These are phyloP conservation scores for Xylogone sp. DNA, from an alignment of 2,329 filamentous ascomycete species.

Conservation along the genomic window DNA sequence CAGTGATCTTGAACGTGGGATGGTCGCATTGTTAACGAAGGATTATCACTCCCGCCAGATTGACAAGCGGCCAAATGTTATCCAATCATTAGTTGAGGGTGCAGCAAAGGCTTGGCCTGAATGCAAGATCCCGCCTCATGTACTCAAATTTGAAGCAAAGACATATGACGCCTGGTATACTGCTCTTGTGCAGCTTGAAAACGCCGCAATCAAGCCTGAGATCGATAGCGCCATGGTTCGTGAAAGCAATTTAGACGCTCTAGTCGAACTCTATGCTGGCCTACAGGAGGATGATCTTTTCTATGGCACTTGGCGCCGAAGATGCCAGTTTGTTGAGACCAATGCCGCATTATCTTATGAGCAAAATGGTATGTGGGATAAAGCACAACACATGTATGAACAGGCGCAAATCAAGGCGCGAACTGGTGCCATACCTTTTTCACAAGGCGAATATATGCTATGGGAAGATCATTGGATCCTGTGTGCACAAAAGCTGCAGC, in stretches of 20 bases:
- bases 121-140: conserved; percentile 91
- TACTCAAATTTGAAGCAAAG: conserved; percentile 90
- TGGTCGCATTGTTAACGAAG: conserved; percentile 87
- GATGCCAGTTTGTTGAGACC: conserved; percentile 95
- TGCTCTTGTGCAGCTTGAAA: conserved; percentile 85
- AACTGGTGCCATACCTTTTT: conserved; percentile 93
- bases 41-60: conserved; percentile 94
- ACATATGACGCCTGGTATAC: conserved; percentile 98
- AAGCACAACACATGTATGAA: conserved; percentile 95
- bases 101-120: conserved; percentile 79
- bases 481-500: conserved; percentile 95
- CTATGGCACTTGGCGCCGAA: conserved; percentile 92
- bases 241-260: conserved; percentile 91
- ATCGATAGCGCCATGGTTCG: conserved; percentile 79
- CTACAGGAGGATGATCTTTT: conserved; percentile 96
- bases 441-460: conserved; percentile 94
- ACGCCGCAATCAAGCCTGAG: conserved; percentile 72
- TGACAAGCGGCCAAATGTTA: conserved; percentile 91
- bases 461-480: conserved; percentile 99
- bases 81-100: conserved; percentile 87
- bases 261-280: conserved; percentile 88
- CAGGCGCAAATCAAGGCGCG: conserved; percentile 94
- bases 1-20: conserved; percentile 81
- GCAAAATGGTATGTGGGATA: conserved; percentile 99
- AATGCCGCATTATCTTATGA: conserved; percentile 97